A percentile compares a stretch with the other conserved stretches of the same genome.
Evolutionary conservation across 176 grass and related monocot species (phyloP).

Genomic region (Pontederia crassipes): DNA sequence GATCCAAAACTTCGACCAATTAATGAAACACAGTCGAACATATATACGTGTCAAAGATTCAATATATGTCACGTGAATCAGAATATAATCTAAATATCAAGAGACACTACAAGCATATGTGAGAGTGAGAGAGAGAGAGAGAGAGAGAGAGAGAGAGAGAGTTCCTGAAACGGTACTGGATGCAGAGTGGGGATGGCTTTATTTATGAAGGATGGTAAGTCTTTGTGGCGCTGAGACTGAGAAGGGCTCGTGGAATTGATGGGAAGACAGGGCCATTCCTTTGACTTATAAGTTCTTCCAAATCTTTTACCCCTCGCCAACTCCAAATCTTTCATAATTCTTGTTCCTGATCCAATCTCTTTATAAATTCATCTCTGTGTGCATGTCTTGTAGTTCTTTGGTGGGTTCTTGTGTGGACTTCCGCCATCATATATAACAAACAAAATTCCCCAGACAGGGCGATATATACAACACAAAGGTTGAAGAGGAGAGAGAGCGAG

Average conservation of each 20-base stretch:
- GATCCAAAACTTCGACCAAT: no score
- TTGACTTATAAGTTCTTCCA: slow-evolving; percentile 44
- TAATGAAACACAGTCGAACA: no score
- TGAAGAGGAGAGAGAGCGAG: background rate
- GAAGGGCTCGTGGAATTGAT: slow-evolving; percentile 32
- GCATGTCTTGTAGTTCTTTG: slow-evolving; percentile 40
- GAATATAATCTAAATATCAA: no score
- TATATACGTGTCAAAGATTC: no score
- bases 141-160: background rate
- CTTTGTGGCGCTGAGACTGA: slow-evolving; percentile 2
- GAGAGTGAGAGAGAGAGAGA: background rate
- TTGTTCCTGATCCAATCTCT: no score
- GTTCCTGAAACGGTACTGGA: background rate
- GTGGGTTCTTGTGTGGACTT: slow-evolving; percentile 1
- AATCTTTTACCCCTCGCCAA: background rate
- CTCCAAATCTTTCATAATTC: no score
- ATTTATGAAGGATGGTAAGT: background rate
- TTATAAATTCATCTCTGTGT: background rate
- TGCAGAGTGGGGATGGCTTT: background rate
- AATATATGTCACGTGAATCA: no score
- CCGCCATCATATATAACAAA: background rate
- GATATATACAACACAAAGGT: no score
- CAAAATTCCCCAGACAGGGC: background rate
- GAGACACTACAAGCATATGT: no score
- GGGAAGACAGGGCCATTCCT: slow-evolving; percentile 29